Percentiles rank a stretch among this genome's conserved stretches.
Conservation (phyloP, 352 stramenopile species). For the Phytophthora parvispora region DNA sequence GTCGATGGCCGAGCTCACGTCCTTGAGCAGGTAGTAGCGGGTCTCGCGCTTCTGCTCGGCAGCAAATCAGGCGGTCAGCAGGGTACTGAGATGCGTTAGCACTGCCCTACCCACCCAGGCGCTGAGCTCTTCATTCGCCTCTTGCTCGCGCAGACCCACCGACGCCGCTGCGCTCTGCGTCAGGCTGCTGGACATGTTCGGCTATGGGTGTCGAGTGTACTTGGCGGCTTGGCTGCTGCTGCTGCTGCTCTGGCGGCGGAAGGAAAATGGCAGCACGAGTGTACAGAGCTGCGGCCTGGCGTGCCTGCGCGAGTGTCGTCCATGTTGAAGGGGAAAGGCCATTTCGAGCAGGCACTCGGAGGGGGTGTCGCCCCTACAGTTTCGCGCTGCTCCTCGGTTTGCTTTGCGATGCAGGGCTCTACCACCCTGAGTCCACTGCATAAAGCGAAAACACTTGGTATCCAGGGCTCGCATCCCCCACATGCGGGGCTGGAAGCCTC, state of each 20-base stretch:
- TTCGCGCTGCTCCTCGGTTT: no score
- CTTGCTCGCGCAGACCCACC: constrained; percentile 18
- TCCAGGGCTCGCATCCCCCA: no score
- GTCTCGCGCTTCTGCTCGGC: constrained; percentile 65
- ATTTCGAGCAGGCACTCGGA: background rate
- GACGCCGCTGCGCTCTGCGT: constrained; percentile 6
- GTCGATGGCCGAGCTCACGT: constrained; percentile 60
- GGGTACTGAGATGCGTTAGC: constrained; percentile 10
- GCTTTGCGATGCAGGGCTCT: no score
- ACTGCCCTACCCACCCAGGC: constrained; percentile 50
- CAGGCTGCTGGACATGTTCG: constrained; percentile 37
- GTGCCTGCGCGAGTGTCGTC: no score
- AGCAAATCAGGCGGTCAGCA: background rate
- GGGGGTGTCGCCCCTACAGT: background rate
- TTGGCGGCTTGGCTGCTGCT: constrained; percentile 2
- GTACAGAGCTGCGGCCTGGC: no score
- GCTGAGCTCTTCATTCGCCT: constrained; percentile 47
- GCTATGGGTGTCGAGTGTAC: background rate
- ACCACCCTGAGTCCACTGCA: background rate
- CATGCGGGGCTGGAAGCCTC: background rate
- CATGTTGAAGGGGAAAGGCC: constrained; percentile 27
- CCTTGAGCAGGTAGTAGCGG: constrained; percentile 66
- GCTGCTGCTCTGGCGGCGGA: constrained; percentile 13
- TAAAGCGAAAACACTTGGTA: background rate
- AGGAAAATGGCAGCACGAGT: constrained; percentile 6